These are phyloP conservation scores for Coemansia sp. DNA, from an alignment of 192 early-diverging fungal species.

Conservation along the genomic window DNA sequence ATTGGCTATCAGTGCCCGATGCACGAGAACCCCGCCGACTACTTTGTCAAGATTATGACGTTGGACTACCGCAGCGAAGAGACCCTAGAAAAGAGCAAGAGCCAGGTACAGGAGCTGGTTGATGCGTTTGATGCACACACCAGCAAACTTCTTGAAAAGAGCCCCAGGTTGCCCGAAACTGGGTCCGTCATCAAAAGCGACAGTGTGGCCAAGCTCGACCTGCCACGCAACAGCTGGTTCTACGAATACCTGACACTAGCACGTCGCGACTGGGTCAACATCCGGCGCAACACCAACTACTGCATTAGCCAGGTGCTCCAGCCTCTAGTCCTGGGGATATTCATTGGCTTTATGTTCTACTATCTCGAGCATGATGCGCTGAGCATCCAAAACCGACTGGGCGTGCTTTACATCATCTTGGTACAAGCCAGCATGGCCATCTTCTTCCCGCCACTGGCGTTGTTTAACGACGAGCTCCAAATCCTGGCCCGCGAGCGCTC, in stretches of 20 bases:
- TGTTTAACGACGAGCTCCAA: slow-evolving; percentile 48
- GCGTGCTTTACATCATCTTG: slow-evolving; percentile 45
- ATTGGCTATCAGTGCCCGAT: slow-evolving; percentile 63
- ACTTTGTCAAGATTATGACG: slow-evolving; percentile 62
- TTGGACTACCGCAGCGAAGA: slow-evolving; percentile 53
- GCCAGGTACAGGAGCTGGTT: slow-evolving; percentile 39
- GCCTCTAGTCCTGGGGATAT: slow-evolving; percentile 39
- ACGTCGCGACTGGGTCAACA: slow-evolving; percentile 51
- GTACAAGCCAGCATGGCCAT: slow-evolving; percentile 56
- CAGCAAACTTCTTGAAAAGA: too few species aligned
- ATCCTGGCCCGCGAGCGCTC: slow-evolving; percentile 66
- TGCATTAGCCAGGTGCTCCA: slow-evolving; percentile 30
- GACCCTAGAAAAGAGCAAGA: slow-evolving; percentile 30
- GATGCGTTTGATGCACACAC: slow-evolving; percentile 19
- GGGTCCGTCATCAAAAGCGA: not conserved
- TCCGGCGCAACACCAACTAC: slow-evolving; percentile 34
- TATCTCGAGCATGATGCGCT: slow-evolving; percentile 37
- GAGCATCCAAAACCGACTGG: slow-evolving; percentile 54
- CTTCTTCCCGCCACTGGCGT: slow-evolving; percentile 54
- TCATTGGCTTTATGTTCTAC: slow-evolving; percentile 61
- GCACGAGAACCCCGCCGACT: slow-evolving; percentile 73
- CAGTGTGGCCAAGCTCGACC: slow-evolving; percentile 7
- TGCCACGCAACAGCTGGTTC: slow-evolving; percentile 53
- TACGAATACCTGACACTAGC: slow-evolving; percentile 51
- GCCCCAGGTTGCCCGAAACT: too few species aligned